Conservation (phyloP, 495 filamentous ascomycete species). For the Pyrenula aspistea region DNA sequence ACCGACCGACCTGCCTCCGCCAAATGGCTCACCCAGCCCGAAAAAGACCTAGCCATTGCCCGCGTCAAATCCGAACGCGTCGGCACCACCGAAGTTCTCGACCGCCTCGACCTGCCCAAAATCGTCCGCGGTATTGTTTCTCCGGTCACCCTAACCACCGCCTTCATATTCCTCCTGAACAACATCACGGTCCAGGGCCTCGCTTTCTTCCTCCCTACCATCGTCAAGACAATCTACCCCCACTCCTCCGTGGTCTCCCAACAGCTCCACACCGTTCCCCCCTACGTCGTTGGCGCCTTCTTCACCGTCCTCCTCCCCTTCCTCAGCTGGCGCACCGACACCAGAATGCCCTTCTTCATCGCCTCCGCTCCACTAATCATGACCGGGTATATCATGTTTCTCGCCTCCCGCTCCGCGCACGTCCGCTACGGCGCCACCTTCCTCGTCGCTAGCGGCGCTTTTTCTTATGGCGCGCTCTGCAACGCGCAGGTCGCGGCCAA, state of each 20-base stretch:
- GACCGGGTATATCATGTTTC: slow-evolving; percentile 61
- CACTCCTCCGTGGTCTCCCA: slow-evolving; percentile 38
- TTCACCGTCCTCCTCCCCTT: slow-evolving; percentile 52
- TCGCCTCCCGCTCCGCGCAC: slow-evolving; percentile 35
- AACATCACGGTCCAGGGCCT: slow-evolving; percentile 44
- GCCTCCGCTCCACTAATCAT: slow-evolving; percentile 42
- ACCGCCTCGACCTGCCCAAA: slow-evolving; percentile 32
- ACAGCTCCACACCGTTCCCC: slow-evolving; percentile 60
- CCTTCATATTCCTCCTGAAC: slow-evolving; percentile 39
- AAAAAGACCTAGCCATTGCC: slow-evolving; percentile 50
- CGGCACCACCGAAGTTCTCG: slow-evolving; percentile 48
- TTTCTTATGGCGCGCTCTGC: slow-evolving; percentile 45
- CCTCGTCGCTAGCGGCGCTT: slow-evolving; percentile 47
- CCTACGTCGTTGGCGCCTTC: slow-evolving; percentile 56
- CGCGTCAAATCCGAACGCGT: slow-evolving; percentile 54
- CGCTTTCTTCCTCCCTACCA: slow-evolving; percentile 64
- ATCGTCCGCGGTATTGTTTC: slow-evolving; percentile 34
- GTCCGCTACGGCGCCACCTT: slow-evolving; percentile 64
- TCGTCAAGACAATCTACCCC: slow-evolving; percentile 52
- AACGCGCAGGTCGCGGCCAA: slow-evolving; percentile 59
- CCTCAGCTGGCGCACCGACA: slow-evolving; percentile 47
- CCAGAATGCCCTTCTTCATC: slow-evolving; percentile 34
- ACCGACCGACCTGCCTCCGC: slow-evolving; percentile 59
- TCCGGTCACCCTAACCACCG: slow-evolving; percentile 32
- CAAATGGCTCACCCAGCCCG: slow-evolving; percentile 48